Percentiles rank a stretch among this genome's conserved stretches.
These are phyloP conservation scores for Tinospora cordifolia DNA, from an alignment of 164 flowering plant genomes.

Conservation along the genomic window DNA sequence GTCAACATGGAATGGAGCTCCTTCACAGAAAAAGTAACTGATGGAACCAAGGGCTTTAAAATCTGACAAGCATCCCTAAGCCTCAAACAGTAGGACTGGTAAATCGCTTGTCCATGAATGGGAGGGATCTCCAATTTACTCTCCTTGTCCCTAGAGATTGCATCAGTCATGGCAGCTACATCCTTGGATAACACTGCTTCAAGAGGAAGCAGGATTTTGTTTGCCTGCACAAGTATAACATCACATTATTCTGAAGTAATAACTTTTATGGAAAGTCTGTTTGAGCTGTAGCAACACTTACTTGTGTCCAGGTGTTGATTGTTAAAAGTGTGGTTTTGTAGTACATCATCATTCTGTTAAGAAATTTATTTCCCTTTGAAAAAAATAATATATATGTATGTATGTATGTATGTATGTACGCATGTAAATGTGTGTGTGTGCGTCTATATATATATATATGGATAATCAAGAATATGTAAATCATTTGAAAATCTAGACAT, in stretches of 20 bases:
- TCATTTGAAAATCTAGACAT: not conserved
- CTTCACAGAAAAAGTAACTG: slow-evolving; percentile 55
- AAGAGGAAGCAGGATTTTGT: slow-evolving; percentile 66
- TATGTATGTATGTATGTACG: too few species aligned
- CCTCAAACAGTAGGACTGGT: slow-evolving; percentile 65
- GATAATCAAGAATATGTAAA: not conserved
- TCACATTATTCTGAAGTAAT: slow-evolving; percentile 4
- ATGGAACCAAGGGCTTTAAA: slow-evolving; percentile 63
- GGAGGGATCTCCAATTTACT: slow-evolving; percentile 63
- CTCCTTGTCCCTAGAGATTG: slow-evolving; percentile 65
- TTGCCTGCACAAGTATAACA: slow-evolving; percentile 47
- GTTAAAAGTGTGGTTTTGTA: too few species aligned
- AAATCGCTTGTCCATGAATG: slow-evolving; percentile 91
- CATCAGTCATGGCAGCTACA: slow-evolving; percentile 81
- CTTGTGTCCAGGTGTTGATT: too few species aligned
- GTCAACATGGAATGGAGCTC: slow-evolving; percentile 64
- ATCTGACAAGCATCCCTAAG: slow-evolving; percentile 59
- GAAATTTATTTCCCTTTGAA: too few species aligned
- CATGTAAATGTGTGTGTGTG: too few species aligned
- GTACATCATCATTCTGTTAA: too few species aligned
- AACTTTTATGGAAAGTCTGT: not conserved
- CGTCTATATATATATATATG: too few species aligned
- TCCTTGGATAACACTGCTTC: slow-evolving; percentile 77
- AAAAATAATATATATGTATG: too few species aligned
- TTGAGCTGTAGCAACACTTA: too few species aligned